Evolutionary conservation across 2,329 filamentous ascomycete genomes (phyloP).

Genomic region (Aureobasidium sp.): DNA sequence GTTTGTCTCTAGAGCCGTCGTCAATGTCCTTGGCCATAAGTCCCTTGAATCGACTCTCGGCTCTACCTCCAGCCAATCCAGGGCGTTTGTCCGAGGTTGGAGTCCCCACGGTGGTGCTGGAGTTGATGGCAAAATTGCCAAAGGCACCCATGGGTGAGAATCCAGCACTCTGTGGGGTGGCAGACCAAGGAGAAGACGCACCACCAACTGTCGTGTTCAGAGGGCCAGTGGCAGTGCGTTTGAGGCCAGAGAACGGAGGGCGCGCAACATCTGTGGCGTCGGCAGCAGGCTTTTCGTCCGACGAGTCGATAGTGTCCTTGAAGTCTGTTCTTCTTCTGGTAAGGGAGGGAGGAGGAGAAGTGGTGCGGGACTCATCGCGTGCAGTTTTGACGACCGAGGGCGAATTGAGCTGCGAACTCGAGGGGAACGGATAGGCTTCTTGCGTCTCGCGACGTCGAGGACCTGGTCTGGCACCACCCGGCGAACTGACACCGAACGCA

Average conservation of each 20-base stretch:
- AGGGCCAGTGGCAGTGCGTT: constrained; percentile 50
- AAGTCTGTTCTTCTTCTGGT: constrained; percentile 57
- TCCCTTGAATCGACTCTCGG: constrained; percentile 80
- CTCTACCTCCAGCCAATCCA: constrained; percentile 57
- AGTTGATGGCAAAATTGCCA: constrained; percentile 72
- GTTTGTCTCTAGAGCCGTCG: constrained; percentile 52
- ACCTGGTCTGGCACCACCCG: constrained; percentile 64
- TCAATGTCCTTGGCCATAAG: constrained; percentile 76
- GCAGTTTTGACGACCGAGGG: constrained; percentile 42
- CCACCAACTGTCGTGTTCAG: constrained; percentile 44
- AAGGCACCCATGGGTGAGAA: constrained; percentile 77
- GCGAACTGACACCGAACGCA: constrained; percentile 65
- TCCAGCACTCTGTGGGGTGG: constrained; percentile 53
- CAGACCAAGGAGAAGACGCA: constrained; percentile 51
- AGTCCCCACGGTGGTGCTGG: constrained; percentile 40
- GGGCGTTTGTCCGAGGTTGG: constrained; percentile 64
- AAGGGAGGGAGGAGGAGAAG: constrained; percentile 54
- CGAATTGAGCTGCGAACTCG: constrained; percentile 36
- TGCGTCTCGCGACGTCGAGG: constrained; percentile 81
- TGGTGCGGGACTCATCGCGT: constrained; percentile 54
- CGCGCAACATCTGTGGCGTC: constrained; percentile 27
- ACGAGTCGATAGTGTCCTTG: constrained; percentile 40
- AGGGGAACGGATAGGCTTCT: constrained; percentile 54
- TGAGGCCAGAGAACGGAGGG: constrained; percentile 47
- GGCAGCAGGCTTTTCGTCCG: constrained; percentile 32